Base-by-base conservation (phyloP, 108 stramenopile species). In the Bacterosira constricta region DNA sequence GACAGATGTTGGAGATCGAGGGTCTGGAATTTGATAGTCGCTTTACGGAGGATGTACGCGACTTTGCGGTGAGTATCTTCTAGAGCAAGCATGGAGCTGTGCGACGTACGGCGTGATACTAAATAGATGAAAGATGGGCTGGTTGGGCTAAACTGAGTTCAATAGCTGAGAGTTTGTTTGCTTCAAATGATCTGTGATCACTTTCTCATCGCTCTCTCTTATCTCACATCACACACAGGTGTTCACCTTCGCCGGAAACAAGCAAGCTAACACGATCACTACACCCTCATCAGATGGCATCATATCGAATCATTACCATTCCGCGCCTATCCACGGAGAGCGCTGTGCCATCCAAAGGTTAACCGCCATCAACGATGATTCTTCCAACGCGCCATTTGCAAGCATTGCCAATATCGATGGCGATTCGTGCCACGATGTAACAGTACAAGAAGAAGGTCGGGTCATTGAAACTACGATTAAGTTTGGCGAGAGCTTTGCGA, bases 21-120 rank as follows among this genome's bases (percentile, higher is more conserved):
- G 53, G 5, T 34, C 35, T 54, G 53, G 30, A 30, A 15, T 54
- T 54, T 5, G 32, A 54, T 1, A 54, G 53, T 18, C 2, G 5
- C 1, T 54, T 54, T 18, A n/a, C 1, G 4, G 3, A 4, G 32
- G 53, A 54, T 35, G 53, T 31, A 5, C 34, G 34, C 13, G 53
- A 54, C 53, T 54, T 54, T 5, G 53, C 53, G 53, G 53, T 54
- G 27, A 54, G 53, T 54, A 2, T 29, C 34, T n/a, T n/a, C n/a
- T n/a, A n/a, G n/a, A n/a, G n/a, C n/a, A n/a, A n/a, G n/a, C n/a
- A n/a, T n/a, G n/a, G n/a, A n/a, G n/a, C n/a, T n/a, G n/a, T n/a
- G n/a, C n/a, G n/a, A n/a, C n/a, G n/a, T n/a, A n/a, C n/a, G n/a
- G n/a, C n/a, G n/a, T n/a, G n/a, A n/a, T n/a, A n/a, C n/a, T n/a